Conservation (phyloP, 148 eudicot species). For the Vaccinium macrocarpon region DNA sequence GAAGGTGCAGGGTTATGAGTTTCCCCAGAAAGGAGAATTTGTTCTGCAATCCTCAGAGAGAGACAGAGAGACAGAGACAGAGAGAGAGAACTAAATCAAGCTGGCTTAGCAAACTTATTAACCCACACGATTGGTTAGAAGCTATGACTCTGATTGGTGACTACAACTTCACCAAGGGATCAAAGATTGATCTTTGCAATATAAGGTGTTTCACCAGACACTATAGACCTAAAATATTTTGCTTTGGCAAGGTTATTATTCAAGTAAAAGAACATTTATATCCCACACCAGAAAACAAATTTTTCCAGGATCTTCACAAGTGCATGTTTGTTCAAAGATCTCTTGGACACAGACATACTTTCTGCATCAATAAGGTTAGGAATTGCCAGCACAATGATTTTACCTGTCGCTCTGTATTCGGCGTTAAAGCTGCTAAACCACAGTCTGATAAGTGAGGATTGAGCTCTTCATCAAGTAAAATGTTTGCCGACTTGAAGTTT, state of each 20-base stretch:
- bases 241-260: not conserved
- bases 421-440: conserved; percentile 85
- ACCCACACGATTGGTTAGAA: not conserved
- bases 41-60: not conserved
- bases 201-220: not conserved
- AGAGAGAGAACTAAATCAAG: not conserved
- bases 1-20: not conserved
- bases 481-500: conserved; percentile 94
- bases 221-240: not conserved
- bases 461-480: conserved; percentile 87
- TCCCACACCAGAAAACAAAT: not conserved
- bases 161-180: conserved; percentile 2
- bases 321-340: conserved; percentile 4
- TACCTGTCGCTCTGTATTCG: conserved; percentile 95
- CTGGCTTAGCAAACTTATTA: conserved; percentile 2
- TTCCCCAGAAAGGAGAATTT: not conserved
- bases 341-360: not conserved
- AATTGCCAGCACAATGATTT: conserved; percentile 10
- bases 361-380: not conserved
- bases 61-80: not conserved
- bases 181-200: not conserved
- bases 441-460: conserved; percentile 93
- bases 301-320: not conserved
- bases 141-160: not conserved
- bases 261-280: not conserved